These are phyloP conservation scores for Fusarium lateritium DNA, from an alignment of 2,329 filamentous ascomycete genomes.

Conservation along the genomic window DNA sequence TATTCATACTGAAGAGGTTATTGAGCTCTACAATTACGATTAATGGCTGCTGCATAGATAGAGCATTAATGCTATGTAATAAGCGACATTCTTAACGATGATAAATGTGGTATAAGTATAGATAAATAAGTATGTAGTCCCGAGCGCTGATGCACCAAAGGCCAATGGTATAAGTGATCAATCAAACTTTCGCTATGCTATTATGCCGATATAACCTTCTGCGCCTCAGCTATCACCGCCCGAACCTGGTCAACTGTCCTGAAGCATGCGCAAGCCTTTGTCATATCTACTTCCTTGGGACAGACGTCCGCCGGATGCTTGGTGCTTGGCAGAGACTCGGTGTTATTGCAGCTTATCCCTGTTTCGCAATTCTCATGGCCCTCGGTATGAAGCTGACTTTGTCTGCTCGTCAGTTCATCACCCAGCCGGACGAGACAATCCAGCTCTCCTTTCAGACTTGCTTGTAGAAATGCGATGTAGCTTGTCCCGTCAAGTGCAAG, in stretches of 20 bases:
- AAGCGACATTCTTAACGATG: too few relatives aligned
- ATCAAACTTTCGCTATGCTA: too few relatives aligned
- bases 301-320: conserved; percentile 33
- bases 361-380: conserved; percentile 36
- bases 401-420: conserved; percentile 14
- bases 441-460: conserved; percentile 3
- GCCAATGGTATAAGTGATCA: too few relatives aligned
- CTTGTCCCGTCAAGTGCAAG: conserved; percentile 2
- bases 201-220: conserved; percentile 7
- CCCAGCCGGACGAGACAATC: conserved; percentile 7
- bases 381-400: conserved; percentile 30
- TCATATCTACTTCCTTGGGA: conserved; percentile 35
- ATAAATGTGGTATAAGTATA: too few relatives aligned
- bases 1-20: too few relatives aligned
- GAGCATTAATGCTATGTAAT: too few relatives aligned
- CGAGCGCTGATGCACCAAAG: too few relatives aligned
- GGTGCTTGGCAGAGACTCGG: conserved; percentile 1
- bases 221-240: conserved; percentile 20
- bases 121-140: too few relatives aligned
- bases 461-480: background rate
- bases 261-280: conserved; percentile 29
- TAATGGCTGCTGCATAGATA: too few relatives aligned
- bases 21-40: too few relatives aligned
- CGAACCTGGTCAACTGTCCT: conserved; percentile 28
- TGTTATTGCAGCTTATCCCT: conserved; percentile 31